Evolutionary conservation across 148 eudicot species (phyloP).

Genomic region (Spergularia marina): DNA sequence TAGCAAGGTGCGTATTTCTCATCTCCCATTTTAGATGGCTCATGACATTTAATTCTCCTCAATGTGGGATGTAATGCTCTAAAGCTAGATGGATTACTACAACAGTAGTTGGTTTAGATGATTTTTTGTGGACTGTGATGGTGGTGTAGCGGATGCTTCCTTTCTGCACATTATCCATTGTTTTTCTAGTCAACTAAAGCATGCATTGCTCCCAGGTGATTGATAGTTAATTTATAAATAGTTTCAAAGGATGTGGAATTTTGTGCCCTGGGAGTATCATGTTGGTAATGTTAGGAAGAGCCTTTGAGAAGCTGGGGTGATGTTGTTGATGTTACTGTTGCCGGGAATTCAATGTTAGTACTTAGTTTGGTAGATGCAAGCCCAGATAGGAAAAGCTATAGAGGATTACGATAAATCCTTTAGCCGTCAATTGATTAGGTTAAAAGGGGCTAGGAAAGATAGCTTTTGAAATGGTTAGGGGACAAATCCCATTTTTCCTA

Average conservation of each 20-base stretch:
- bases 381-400: neutral
- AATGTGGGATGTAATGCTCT: neutral
- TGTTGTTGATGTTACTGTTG: too few species aligned
- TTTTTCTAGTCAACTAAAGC: neutral
- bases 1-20: constrained; percentile 65
- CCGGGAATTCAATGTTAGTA: too few species aligned
- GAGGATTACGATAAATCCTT: neutral
- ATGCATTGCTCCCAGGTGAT: neutral
- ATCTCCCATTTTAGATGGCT: constrained; percentile 4
- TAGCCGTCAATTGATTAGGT: neutral
- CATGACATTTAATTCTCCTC: neutral
- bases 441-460: neutral
- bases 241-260: neutral
- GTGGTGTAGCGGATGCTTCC: constrained; percentile 6
- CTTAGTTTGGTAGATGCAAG: neutral
- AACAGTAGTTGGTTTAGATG: neutral
- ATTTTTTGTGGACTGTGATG: neutral
- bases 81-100: neutral
- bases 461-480: too few species aligned
- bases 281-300: neutral
- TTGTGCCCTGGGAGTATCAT: neutral
- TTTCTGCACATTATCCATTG: neutral
- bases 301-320: too few species aligned
- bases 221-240: neutral
- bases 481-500: too few species aligned